Evolutionary conservation across 2,329 filamentous ascomycete genomes (phyloP), one percentile per base, ranked within the genome.

Genomic region (Sphaerulina vaccinii): DNA sequence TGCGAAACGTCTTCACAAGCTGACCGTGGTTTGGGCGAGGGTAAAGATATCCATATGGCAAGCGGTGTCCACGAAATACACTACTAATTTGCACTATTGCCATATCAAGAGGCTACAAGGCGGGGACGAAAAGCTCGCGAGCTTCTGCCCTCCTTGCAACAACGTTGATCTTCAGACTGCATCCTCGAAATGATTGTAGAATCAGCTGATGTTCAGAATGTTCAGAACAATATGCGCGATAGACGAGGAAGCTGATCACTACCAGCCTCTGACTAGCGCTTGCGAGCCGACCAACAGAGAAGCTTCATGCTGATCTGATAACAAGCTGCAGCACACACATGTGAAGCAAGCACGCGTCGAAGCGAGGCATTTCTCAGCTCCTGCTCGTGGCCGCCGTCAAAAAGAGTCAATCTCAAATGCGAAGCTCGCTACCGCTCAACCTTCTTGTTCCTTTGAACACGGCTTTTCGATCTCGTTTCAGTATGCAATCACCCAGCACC

Each of bases 381-480:
- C 16, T 38, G 32, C 18, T 40, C 41, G 18, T 19, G 15, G 40
- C 27, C 37, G 39, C 27, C 49, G 18, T 37, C 19, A 40, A 33
- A 16, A 23, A 29, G 19, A 36, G 42, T 32, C 27, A 13, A 32
- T 32, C 3, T 32, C 27, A 35, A 39, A 16, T 21, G 32, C 32
- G 37, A 22, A 32, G 23, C 35, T 45, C 49, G 49, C 47, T 51
- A 46, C 40, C 41, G 32, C 16, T n/a, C 49, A 22, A 39, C 32
- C 40, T 46, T 51, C 44, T 51, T 51, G 49, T 27, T 51, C 49
- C 49, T 46, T 27, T 23, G 9, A n/a, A n/a, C n/a, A 22, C 23
- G 13, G 22, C 48, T 38, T 33, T 16, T 8, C 33, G 23, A 45
- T 40, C 49, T 46, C 21, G 35, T 45, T 35, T 11, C 27, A 32